Base-by-base conservation (phyloP, 2,329 filamentous ascomycete genomes). In the Neopestalotiopsis rosae region DNA sequence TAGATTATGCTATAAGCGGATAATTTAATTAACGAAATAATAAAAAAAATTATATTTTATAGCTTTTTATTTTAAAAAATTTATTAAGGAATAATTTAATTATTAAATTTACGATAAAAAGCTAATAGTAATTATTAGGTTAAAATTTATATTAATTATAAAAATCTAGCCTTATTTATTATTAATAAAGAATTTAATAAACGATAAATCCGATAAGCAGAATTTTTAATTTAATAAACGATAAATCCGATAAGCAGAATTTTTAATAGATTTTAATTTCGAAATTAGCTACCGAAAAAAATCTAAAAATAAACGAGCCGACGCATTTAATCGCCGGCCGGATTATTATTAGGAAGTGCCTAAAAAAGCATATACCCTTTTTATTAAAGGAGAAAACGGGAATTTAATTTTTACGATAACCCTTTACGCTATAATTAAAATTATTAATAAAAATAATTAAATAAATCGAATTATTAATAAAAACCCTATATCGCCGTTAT, bases 81-180 rank as follows among this genome's bases (percentile, higher is more conserved):
- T 76, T 32, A 56, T 72, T 62, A 69, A 20, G 56, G 2, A 65
- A 68, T 38, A 76, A 69, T 56, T 74, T 58, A 76, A 76, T 10
- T 76, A 76, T 45, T 30, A 38, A 34, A 74, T 74, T 9, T 73
- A 75, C 57, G 65, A 74, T 67, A 73, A 75, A 65, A 67, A 74
- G 72, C 69, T 76, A 40, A 66, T 75, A 24, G 45, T 59, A 12
- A 76, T 77, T 38, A 65, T 74, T 52, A 72, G 24, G 30, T 73
- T 61, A 72, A 72, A 52, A 57, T 75, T 49, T 74, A 72, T 68
- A 72, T 65, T 20, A 59, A 73, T 42, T 71, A 76, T 71, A 72
- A 74, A 34, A 75, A 76, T 40, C 65, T 71, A 56, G 67, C 66
- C 65, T 61, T 13, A 38, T 67, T 67, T 65, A 65, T 65, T 61